Evolutionary conservation across 2,329 filamentous ascomycete genomes (phyloP).

Genomic region (Colletotrichum sp.): DNA sequence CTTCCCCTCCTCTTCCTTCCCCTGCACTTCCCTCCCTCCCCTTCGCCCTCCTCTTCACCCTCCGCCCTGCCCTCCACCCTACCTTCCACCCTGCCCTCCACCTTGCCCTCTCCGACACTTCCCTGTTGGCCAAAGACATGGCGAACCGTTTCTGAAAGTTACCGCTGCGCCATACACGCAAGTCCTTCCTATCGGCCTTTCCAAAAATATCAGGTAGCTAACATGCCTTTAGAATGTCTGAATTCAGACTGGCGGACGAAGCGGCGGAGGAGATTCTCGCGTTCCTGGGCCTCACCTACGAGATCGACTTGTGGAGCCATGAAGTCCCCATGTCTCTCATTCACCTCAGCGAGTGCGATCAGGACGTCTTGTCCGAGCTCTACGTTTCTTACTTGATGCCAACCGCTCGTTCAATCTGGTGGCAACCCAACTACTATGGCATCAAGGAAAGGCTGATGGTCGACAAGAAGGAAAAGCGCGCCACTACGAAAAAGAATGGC

Average conservation of each 20-base stretch:
- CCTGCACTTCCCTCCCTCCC: background rate
- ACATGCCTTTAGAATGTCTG: background rate
- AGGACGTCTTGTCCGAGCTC: background rate
- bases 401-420: background rate
- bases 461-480: background rate
- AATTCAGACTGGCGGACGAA: background rate
- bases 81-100: background rate
- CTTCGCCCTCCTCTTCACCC: background rate
- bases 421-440: background rate
- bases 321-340: background rate
- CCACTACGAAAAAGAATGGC: background rate
- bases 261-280: background rate
- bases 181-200: background rate
- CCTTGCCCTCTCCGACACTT: background rate
- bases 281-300: background rate
- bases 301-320: background rate
- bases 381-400: slow-evolving; percentile 1
- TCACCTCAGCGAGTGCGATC: background rate
- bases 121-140: background rate
- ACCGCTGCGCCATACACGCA: background rate
- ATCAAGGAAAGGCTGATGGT: background rate
- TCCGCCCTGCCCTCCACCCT: background rate
- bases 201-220: background rate
- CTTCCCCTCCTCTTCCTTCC: background rate
- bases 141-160: background rate